Evolutionary conservation across 352 stramenopile genomes (phyloP).

Genomic region (Albugo laibachii): DNA sequence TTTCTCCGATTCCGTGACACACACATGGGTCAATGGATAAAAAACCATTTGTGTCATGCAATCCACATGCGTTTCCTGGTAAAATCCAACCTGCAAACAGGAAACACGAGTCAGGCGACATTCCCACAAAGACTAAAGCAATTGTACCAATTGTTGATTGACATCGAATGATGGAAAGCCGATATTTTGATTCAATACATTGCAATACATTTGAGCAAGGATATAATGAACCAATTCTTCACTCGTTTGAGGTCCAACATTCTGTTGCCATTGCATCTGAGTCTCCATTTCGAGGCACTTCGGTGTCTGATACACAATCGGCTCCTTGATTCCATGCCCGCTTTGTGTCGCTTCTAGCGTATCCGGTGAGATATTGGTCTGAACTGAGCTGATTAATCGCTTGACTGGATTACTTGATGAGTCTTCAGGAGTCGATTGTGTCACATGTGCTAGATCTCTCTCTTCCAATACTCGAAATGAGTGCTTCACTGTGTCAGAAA

Average conservation of each 20-base stretch:
- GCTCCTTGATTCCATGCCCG: too few species aligned
- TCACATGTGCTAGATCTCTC: too few species aligned
- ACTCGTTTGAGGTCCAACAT: neutral
- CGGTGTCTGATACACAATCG: too few species aligned
- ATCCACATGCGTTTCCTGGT: slow-evolving; percentile 49
- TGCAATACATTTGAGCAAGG: slow-evolving; percentile 56
- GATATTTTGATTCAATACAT: slow-evolving; percentile 38
- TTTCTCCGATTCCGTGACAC: slow-evolving; percentile 34
- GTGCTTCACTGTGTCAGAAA: too few species aligned
- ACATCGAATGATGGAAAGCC: slow-evolving; percentile 66
- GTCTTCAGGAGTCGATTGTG: too few species aligned
- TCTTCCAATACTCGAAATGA: too few species aligned
- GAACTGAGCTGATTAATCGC: too few species aligned
- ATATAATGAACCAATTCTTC: slow-evolving; percentile 75
- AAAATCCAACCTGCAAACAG: slow-evolving; percentile 45
- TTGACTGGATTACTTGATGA: too few species aligned
- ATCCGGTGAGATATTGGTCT: too few species aligned
- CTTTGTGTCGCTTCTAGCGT: too few species aligned
- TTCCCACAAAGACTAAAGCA: neutral
- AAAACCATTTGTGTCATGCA: slow-evolving; percentile 62
- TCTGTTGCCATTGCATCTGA: too few species aligned
- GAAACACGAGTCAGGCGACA: slow-evolving; percentile 1
- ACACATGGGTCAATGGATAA: slow-evolving; percentile 33
- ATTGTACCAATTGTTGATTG: slow-evolving; percentile 63
- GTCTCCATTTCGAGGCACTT: too few species aligned